Evolutionary conservation across 768 basidiomycete genomes (phyloP), one percentile per base, ranked within the genome.

Genomic region (Postia placenta): DNA sequence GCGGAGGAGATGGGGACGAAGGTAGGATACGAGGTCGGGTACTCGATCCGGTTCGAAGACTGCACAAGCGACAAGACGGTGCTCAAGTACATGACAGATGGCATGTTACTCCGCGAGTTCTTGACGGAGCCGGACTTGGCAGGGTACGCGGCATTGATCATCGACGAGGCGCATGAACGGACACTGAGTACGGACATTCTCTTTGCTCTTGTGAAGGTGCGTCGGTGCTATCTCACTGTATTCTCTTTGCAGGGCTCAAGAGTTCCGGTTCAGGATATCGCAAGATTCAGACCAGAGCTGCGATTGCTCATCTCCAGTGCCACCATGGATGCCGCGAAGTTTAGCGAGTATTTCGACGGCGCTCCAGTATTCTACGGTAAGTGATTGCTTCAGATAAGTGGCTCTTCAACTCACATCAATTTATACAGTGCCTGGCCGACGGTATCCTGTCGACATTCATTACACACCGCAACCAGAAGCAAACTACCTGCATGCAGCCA

Each of bases 401-500:
- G 9, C 33, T 35, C 15, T 6, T 35, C 3, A 11, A 4, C 5
- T 35, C n/a, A 26, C 41, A 42, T 12, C 24, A 19, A 5, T 4
- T 20, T 37, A 19, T 41, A 23, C 56, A 95, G 93, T 99, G 37
- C 96, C 96, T 54, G 96, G 96, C 56, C 89, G 96, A 53, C 85
- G 90, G 60, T 99, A 91, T 66, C 92, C 96, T 12, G 96, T 99
- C 51, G 96, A 98, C 62, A 92, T 98, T 49, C 93, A 95, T 64
- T 99, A 98, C 67, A 99, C 96, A 9, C 94, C 95, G 19, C 96
- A 98, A 65, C 96, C 96, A 6, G 96, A 99, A 72, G 96, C 96
- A 38, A 98, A 98, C 65, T 99, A 98, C 62, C 82, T 98, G 20
- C 94, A 98, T 62, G 96, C 96, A 17, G 91, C 96, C 35, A 95